Evolutionary conservation across 2,329 filamentous ascomycete genomes (phyloP), one percentile per base, ranked within the genome.

Genomic region (Calonectria henricotiae): DNA sequence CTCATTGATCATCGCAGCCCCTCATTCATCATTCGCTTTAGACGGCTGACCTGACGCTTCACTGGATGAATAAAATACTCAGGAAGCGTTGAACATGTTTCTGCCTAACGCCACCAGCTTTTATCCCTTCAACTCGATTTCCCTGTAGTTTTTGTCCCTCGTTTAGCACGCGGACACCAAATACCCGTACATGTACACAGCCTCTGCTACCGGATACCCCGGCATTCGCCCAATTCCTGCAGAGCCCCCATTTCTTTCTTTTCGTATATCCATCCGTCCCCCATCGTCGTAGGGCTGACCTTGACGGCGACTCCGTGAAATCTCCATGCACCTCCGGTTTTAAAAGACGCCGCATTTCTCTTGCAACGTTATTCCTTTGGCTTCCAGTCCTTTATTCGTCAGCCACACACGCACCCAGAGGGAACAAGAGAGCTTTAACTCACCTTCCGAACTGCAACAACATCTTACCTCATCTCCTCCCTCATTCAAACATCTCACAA

Each of bases 261-360:
- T 65, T 63, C 60, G 49, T 64, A 47, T 64, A 30, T 43, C 32
- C 23, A 25, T 44, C 46, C 20, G 25, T 51, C 39, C 51, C 41
- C 44, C 39, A 37, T 32, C 47, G 20, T 54, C 27, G 47, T 69
- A 69, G 67, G 67, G 67, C 67, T 69, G 67, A 69, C 62, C 43
- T 62, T n/a, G 35, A 47, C 67, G 67, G 67, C 62, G 67, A 69
- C 67, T 65, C 67, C 67, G 67, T 61, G 39, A 32, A 39, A 37
- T 39, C 32, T n/a, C 51, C 51, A 58, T 20, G n/a, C 51, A 58
- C 5, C 32, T 15, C 35, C 32, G 43, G 27, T n/a, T 23, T 41
- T 43, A n/a, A 47, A 62, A 61, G 58, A 30, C 64, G 30, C 30
- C 44, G 65, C 58, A 46, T 44, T 32, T 47, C 47, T 37, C 58